Percentiles rank a stretch among this genome's conserved stretches.
Evolutionary conservation across 805 yeast species (phyloP).

Genomic region (Candida silvicultrix): DNA sequence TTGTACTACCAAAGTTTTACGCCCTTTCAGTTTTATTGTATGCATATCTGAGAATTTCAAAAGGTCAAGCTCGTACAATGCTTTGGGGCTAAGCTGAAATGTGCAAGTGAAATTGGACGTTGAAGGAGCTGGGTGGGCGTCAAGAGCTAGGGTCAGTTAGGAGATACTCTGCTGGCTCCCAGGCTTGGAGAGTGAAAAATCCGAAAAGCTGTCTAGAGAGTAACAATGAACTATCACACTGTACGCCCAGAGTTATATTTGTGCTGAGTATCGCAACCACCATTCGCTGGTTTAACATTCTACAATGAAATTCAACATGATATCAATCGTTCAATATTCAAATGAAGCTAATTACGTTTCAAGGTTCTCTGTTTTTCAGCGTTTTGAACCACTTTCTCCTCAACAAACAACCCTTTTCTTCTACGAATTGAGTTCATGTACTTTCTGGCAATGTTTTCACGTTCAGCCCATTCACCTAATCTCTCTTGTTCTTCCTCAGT

Average conservation of each 20-base stretch:
- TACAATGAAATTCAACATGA: not conserved
- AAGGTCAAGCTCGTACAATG: too few species aligned
- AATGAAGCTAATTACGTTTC: constrained; percentile 47
- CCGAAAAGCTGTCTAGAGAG: too few species aligned
- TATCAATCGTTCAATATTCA: too few species aligned
- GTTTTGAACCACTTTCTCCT: constrained; percentile 82
- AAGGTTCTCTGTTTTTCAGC: constrained; percentile 93
- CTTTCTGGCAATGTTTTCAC: constrained; percentile 82
- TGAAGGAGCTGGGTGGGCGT: not conserved
- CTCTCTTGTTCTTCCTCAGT: constrained; percentile 95
- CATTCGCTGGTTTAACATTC: not conserved
- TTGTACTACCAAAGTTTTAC: too few species aligned
- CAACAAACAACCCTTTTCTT: constrained; percentile 84
- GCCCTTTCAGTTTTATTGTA: too few species aligned
- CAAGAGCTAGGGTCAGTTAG: not conserved
- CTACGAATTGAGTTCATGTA: constrained; percentile 80
- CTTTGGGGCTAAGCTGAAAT: not conserved
- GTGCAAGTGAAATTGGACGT: not conserved
- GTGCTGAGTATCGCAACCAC: too few species aligned
- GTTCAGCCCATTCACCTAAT: constrained; percentile 86
- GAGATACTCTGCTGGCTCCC: too few species aligned
- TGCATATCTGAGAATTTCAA: too few species aligned
- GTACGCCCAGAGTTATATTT: too few species aligned
- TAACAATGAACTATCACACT: too few species aligned
- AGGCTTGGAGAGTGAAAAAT: too few species aligned